Conservation (phyloP, 192 early-diverging fungal species). For the Polychytrium aggregatum region DNA sequence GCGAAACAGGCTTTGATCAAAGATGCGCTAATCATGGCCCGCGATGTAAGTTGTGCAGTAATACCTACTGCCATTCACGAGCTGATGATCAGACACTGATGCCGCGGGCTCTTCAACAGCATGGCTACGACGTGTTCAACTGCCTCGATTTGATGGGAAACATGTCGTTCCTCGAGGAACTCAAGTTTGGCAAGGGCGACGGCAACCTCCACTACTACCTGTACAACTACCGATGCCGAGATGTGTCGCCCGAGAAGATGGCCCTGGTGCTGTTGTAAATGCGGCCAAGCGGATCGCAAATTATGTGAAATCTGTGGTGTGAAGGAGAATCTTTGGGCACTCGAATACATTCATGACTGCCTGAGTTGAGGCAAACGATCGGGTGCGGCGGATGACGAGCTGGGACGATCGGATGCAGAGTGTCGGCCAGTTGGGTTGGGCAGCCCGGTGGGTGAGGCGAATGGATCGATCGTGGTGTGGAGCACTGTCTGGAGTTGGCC, state of each 20-base stretch:
- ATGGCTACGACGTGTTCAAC: constrained; percentile 90
- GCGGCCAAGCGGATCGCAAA: no score
- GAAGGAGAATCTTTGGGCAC: no score
- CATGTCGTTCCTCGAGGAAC: constrained; percentile 58
- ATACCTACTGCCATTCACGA: constrained; percentile 1
- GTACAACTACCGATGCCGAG: constrained; percentile 84
- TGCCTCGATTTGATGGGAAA: constrained; percentile 91
- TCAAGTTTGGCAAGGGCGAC: constrained; percentile 88
- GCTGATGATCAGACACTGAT: no score
- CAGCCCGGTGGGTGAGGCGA: no score
- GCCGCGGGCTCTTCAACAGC: constrained; percentile 24
- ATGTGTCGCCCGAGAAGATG: constrained; percentile 54
- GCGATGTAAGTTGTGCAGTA: constrained; percentile 23
- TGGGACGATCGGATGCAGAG: no score
- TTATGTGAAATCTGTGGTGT: no score
- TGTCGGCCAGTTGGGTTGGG: no score
- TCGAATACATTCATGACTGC: no score
- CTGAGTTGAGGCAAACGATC: no score
- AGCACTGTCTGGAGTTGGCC: no score
- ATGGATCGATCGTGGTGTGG: no score
- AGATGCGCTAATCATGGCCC: constrained; percentile 72
- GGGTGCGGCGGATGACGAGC: no score
- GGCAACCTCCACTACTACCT: constrained; percentile 92
- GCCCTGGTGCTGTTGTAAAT: constrained; percentile 82
- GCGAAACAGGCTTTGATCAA: constrained; percentile 52